Conservation (phyloP, 176 grass and related monocot species). For the Oryza officinalis region DNA sequence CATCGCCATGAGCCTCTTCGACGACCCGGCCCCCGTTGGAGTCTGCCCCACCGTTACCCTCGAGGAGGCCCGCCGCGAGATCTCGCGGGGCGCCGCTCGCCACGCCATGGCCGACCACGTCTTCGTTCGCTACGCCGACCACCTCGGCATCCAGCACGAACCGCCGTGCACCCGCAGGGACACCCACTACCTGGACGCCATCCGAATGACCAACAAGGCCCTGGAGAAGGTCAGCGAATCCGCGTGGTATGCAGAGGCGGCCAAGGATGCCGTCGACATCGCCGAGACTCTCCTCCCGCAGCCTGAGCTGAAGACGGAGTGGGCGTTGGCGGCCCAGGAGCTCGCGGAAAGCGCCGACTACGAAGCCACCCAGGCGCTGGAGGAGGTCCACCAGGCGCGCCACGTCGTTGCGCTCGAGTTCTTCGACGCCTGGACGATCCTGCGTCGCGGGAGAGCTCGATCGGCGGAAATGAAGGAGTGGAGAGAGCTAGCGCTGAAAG, state of each 20-base stretch:
- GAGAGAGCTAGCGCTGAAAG: not conserved
- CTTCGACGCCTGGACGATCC: not conserved
- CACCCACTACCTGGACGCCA: not conserved
- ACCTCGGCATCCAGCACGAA: not conserved
- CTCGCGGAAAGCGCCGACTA: not conserved
- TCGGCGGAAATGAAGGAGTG: constrained; percentile 7
- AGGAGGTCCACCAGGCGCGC: not conserved
- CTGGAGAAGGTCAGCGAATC: not conserved
- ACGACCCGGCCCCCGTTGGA: not conserved
- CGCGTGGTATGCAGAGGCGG: not conserved
- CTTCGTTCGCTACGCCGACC: not conserved
- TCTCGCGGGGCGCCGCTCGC: not conserved
- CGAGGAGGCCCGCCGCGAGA: not conserved
- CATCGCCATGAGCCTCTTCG: not conserved
- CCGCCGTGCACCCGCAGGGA: not conserved
- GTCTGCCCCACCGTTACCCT: not conserved
- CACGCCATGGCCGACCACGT: not conserved
- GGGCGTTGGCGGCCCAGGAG: not conserved
- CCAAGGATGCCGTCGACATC: not conserved
- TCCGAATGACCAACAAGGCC: not conserved
- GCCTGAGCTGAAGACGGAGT: not conserved
- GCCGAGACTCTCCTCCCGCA: not conserved
- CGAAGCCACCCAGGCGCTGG: not conserved
- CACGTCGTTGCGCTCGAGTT: not conserved
- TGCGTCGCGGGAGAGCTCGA: not conserved